phyloP scores from a whole-genome alignment of 768 basidiomycete genomes.

The Mycena kentingensis region DNA sequence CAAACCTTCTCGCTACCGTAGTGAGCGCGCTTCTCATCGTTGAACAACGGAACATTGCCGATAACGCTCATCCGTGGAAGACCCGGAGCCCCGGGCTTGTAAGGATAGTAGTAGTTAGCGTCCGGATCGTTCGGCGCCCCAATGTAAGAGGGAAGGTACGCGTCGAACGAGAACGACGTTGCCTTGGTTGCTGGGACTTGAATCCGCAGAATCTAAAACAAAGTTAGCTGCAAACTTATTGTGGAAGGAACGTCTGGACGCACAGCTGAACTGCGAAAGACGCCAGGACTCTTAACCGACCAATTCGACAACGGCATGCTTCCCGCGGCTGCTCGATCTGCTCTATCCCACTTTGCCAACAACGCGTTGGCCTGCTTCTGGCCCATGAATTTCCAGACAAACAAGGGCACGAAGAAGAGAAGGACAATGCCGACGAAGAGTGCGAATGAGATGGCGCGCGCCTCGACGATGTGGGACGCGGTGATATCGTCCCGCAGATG shows the following conservation, averaged over 20 bases:
- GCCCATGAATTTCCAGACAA: constrained; percentile 53
- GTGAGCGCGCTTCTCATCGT: constrained; percentile 39
- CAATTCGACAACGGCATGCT: constrained; percentile 38
- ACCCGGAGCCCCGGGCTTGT: constrained; percentile 28
- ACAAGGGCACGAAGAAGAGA: constrained; percentile 43
- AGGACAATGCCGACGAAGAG: constrained; percentile 40
- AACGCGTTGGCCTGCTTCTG: constrained; percentile 40
- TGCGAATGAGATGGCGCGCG: constrained; percentile 32
- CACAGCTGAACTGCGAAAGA: constrained; percentile 42
- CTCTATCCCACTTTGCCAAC: constrained; percentile 40
- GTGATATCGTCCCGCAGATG: constrained; percentile 22
- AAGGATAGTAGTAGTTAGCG: constrained; percentile 32
- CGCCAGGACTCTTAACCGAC: constrained; percentile 42
- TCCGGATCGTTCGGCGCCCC: constrained; percentile 38
- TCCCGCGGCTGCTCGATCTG: constrained; percentile 34
- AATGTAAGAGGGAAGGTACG: constrained; percentile 47
- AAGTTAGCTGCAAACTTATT: not conserved
- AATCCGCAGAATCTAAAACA: constrained; percentile 39
- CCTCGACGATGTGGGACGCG: constrained; percentile 16
- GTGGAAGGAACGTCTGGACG: constrained; percentile 4
- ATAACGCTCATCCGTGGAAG: constrained; percentile 35
- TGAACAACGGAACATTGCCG: constrained; percentile 45
- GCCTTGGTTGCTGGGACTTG: constrained; percentile 36
- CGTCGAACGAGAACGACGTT: constrained; percentile 44
- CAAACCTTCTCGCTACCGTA: constrained; percentile 28